Base-by-base conservation (phyloP, 306 rosid species). In the Neltuma alba region DNA sequence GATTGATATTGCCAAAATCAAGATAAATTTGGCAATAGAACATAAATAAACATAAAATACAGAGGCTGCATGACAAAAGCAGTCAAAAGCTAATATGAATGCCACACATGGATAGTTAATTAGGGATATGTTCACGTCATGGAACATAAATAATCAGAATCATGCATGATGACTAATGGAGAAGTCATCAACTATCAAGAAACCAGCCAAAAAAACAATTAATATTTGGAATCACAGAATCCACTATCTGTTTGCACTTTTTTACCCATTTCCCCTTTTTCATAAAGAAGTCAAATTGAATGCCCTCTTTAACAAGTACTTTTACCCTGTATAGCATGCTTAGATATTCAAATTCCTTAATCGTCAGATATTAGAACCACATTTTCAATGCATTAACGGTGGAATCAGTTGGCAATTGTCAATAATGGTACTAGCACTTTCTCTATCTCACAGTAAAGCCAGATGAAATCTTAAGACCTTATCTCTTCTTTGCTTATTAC, bases 121-220 rank as follows among this genome's bases (percentile, higher is more conserved):
- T 50, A 66, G 12, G 30, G 41, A 66, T 8, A 55, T 38, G 57
- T 36, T 36, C 65, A 47, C 13, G 31, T 37, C 41, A 50, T 34
- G 66, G 50, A 65, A 65, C 58, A 30, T 27, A 78, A 27, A 54
- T 68, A 15, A 65, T 42, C 30, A 66, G 2, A 55, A 66, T 6
- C 57, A 68, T 65, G 31, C 69, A 67, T 36, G 38, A 78, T 65
- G 31, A 30, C 68, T 52, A 42, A 3, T 0, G 31, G 66, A 74
- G 48, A 65, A 52, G 62, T 42, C n/a, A n/a, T n/a, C n/a, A n/a
- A n/a, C n/a, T 74, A 33, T 16, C 6, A 67, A 65, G 76, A 73
- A n/a, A 57, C 40, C 38, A 21, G 34, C 55, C 28, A 54, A 61
- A 42, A n/a, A 61, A 54, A 33, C 30, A 55, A 55, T 33, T 65